Base-by-base conservation (phyloP, 139 green algal genomes). In the Tetradesmus lagerheimii region DNA sequence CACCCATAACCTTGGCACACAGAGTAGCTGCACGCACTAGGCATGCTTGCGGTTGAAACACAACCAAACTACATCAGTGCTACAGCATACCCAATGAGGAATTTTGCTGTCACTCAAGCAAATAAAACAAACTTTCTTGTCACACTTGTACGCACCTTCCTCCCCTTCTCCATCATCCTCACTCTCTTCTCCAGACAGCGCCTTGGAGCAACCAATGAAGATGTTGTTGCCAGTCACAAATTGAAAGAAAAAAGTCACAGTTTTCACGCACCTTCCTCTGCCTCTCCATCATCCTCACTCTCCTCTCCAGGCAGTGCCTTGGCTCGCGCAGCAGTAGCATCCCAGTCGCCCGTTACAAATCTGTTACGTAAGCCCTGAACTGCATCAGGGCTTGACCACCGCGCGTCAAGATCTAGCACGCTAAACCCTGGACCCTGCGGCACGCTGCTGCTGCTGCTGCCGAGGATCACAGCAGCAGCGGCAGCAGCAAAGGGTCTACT, bases 301-400 rank as follows among this genome's bases (percentile, higher is more conserved):
- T 93, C 94, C 25, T 77, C 89, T 15, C 85, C 35, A 0, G 95
- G 95, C 50, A 90, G 83, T 0, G 94, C 95, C 57, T 91, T 86
- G 3, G 92, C 91, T 1, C 97, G 92, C 43, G 92, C 89, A 76
- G 93, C 91, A 35, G 94, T 97, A 80, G 94, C 95, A n/a, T 92
- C 96, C 97, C 97, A 99, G 91, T 99, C 95, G 39, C 97, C 97
- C 82, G 96, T 97, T 57, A 96, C 94, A 90, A 97, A 97, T 16
- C 91, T 29, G 39, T 89, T 75, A 64, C 83, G 50, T 71, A 87
- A 74, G 35, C 75, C 82, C 37, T 62, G 47, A 15, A 83, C 79
- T 39, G 34, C 81, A 35, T 89, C 67, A 29, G 53, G 45, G 31
- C 16, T 29, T 38, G 38, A 50, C 86, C 86, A 90, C 23, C 77